Conservation (phyloP, 305 asterid species). For the Nicotiana rustica region DNA sequence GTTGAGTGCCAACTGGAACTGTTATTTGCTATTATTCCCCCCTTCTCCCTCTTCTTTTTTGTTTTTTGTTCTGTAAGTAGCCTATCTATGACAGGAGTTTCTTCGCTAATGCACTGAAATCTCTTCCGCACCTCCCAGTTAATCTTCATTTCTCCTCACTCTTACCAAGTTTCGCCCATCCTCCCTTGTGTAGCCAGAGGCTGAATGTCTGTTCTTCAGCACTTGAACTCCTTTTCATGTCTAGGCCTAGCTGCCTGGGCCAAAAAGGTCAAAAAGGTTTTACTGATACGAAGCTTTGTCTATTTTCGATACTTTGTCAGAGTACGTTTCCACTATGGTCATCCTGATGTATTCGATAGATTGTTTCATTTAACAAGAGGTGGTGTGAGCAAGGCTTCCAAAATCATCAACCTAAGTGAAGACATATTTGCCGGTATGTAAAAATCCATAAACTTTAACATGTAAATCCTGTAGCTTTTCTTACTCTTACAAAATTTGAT, state of each 20-base stretch:
- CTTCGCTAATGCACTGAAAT: conserved; percentile 32
- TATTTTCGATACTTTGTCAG: conserved; percentile 50
- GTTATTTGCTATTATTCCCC: conserved; percentile 20
- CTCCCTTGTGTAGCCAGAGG: conserved; percentile 15
- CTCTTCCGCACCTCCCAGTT: background rate
- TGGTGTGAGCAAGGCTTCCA: conserved; percentile 98
- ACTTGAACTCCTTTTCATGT: background rate
- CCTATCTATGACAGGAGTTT: conserved; percentile 26
- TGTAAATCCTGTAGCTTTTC: conserved; percentile 33
- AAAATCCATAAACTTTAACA: conserved; percentile 38
- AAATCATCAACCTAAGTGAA: conserved; percentile 86
- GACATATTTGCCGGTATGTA: conserved; percentile 92
- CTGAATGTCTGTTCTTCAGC: conserved; percentile 21
- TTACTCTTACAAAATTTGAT: conserved; percentile 39
- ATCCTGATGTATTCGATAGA: conserved; percentile 96
- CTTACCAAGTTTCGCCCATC: background rate
- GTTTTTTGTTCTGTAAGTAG: conserved; percentile 18
- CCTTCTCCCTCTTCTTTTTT: background rate
- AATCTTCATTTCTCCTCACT: conserved; percentile 5
- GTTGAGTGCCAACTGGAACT: conserved; percentile 18
- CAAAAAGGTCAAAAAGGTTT: conserved; percentile 26
- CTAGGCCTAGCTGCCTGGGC: conserved; percentile 1
- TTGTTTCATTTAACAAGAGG: conserved; percentile 94
- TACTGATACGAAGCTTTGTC: conserved; percentile 32
- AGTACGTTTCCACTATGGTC: conserved; percentile 99